Evolutionary conservation across 257 asterid species (phyloP).

Genomic region (Oldenlandia corymbosa): DNA sequence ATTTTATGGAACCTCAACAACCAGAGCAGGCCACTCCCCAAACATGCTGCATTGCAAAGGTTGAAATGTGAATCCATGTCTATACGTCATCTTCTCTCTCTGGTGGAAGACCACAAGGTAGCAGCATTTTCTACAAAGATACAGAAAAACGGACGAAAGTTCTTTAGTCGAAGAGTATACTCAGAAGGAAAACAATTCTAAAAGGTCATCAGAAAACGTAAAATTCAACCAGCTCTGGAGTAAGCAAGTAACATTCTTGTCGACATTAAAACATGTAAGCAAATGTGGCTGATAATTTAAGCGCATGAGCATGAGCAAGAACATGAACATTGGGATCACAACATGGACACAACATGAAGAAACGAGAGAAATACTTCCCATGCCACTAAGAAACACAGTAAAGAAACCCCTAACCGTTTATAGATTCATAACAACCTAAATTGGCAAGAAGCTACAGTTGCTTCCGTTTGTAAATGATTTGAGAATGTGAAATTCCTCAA

Average conservation of each 20-base stretch:
- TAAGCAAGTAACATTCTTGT: too few species aligned
- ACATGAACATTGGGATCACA: too few species aligned
- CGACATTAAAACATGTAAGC: not conserved
- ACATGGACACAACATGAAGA: too few species aligned
- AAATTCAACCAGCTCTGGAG: not conserved
- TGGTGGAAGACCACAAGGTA: conserved; percentile 93
- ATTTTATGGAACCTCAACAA: not conserved
- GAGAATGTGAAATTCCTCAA: too few species aligned
- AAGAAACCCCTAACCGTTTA: too few species aligned
- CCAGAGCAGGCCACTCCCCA: not conserved
- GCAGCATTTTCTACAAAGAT: conserved; percentile 77
- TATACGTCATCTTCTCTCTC: conserved; percentile 85
- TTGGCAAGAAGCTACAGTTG: too few species aligned
- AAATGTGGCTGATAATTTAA: not conserved
- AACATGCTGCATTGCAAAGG: not conserved
- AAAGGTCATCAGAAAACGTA: not conserved
- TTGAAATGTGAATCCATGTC: not conserved
- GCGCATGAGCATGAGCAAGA: not conserved
- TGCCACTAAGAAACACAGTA: too few species aligned
- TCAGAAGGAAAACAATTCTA: not conserved
- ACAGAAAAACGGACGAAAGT: not conserved
- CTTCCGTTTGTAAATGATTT: too few species aligned
- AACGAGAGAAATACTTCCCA: too few species aligned
- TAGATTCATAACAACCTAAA: too few species aligned
- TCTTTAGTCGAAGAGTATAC: not conserved